These are phyloP conservation scores for Arabidopsis suecica DNA, from an alignment of 345 rosid species.

Conservation along the genomic window DNA sequence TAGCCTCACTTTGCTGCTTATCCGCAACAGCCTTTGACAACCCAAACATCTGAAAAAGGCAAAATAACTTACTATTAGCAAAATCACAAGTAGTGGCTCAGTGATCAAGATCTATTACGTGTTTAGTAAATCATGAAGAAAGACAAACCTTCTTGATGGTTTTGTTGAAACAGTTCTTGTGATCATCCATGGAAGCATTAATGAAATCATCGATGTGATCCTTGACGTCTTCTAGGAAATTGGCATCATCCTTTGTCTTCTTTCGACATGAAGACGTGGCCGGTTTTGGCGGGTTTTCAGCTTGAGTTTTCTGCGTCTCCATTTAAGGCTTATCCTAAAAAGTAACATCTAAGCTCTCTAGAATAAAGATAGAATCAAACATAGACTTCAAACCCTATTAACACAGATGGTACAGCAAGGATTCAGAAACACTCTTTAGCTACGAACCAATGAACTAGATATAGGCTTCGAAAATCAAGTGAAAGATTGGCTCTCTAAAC, in stretches of 20 bases:
- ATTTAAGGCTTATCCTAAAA: conserved; percentile 31
- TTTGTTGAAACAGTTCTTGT: conserved; percentile 79
- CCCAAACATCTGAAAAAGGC: conserved; percentile 74
- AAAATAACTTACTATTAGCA: background rate
- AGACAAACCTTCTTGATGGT: conserved; percentile 70
- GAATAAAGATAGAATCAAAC: background rate
- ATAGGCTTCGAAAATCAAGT: background rate
- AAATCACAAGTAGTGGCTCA: conserved; percentile 2
- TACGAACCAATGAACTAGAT: background rate
- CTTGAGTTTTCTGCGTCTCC: conserved; percentile 51
- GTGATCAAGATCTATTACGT: background rate
- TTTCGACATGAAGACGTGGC: conserved; percentile 64
- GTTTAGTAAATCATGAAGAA: background rate
- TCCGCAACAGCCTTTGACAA: conserved; percentile 78
- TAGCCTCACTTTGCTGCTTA: conserved; percentile 54
- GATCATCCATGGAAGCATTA: conserved; percentile 87
- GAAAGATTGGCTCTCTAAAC: background rate
- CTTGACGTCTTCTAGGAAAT: conserved; percentile 78
- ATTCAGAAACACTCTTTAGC: too few species aligned
- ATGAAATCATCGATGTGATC: conserved; percentile 91
- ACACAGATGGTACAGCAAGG: background rate
- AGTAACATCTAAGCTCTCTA: conserved; percentile 1
- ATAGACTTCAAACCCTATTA: background rate
- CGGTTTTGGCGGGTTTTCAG: conserved; percentile 45
- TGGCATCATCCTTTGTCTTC: conserved; percentile 70